phyloP scores from a whole-genome alignment of 2,329 filamentous ascomycete genomes.

The Trichoderma sp. region DNA sequence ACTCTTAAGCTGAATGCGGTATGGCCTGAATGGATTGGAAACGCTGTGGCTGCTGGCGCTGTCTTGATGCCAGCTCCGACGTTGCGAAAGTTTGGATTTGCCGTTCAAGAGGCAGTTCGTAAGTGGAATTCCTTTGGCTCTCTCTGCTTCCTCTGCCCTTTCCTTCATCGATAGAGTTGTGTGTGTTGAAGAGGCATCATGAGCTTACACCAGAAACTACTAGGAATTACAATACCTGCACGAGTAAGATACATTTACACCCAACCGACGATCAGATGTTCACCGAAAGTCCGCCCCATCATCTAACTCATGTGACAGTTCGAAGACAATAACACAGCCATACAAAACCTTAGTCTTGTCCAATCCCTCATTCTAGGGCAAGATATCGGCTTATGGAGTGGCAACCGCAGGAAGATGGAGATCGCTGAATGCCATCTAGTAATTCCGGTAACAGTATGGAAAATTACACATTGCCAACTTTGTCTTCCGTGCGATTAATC shows the following conservation, averaged over 20 bases:
- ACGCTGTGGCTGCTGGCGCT: slow-evolving; percentile 62
- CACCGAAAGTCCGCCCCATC: neutral
- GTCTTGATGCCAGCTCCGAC: slow-evolving; percentile 58
- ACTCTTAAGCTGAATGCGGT: slow-evolving; percentile 58
- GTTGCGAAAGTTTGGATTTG: slow-evolving; percentile 62
- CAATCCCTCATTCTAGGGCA: slow-evolving; percentile 52
- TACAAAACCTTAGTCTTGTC: slow-evolving; percentile 50
- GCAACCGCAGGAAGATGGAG: slow-evolving; percentile 57
- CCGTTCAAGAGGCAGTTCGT: slow-evolving; percentile 55
- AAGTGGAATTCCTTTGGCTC: slow-evolving; percentile 26
- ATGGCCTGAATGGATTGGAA: slow-evolving; percentile 60
- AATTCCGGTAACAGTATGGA: slow-evolving; percentile 47
- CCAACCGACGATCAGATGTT: neutral
- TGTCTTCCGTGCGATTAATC: slow-evolving; percentile 19
- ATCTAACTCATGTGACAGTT: slow-evolving; percentile 39
- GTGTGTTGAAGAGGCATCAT: neutral
- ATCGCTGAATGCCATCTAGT: slow-evolving; percentile 53
- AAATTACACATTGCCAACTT: neutral
- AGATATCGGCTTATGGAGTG: slow-evolving; percentile 56
- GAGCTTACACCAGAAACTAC: neutral
- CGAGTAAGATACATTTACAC: slow-evolving; percentile 29
- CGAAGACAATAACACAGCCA: slow-evolving; percentile 50
- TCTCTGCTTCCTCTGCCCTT: neutral
- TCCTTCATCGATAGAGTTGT: neutral
- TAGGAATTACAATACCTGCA: slow-evolving; percentile 35